Evolutionary conservation across 2,329 filamentous ascomycete genomes (phyloP).

Genomic region (Paecilomyces sp.): DNA sequence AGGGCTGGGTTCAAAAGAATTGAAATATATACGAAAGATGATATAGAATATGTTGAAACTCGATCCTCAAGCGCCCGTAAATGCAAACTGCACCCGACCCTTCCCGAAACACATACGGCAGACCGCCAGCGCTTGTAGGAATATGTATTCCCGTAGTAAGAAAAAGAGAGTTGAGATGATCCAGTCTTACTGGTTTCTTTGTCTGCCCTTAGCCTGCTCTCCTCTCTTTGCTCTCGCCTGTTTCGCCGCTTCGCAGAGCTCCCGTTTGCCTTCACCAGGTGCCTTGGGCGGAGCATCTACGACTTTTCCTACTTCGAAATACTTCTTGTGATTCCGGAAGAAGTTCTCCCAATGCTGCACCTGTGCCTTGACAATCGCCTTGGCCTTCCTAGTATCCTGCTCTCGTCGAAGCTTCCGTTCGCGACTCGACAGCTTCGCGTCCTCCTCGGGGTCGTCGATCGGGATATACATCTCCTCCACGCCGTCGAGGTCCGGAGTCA

Average conservation of each 20-base stretch:
- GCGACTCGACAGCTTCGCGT: conserved; percentile 24
- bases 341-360: conserved; percentile 78
- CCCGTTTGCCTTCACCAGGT: conserved; percentile 44
- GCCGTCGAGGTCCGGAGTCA: conserved; percentile 75
- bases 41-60: neutral
- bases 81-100: neutral
- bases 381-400: conserved; percentile 59
- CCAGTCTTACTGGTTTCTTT: conserved; percentile 5
- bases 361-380: conserved; percentile 56
- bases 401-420: conserved; percentile 48
- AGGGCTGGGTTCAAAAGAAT: neutral
- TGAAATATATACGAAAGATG: neutral
- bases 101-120: neutral
- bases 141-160: neutral
- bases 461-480: conserved; percentile 77
- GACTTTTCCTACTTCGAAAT: conserved; percentile 71
- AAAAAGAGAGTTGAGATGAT: neutral
- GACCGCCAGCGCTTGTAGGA: neutral
- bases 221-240: conserved; percentile 54
- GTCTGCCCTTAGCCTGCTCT: conserved; percentile 15
- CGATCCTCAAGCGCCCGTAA: neutral
- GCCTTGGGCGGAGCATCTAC: conserved; percentile 25
- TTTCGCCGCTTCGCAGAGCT: conserved; percentile 64
- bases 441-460: conserved; percentile 44
- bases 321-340: conserved; percentile 73